A percentile compares a stretch with the other conserved stretches of the same genome.
Conservation (phyloP, 2,329 filamentous ascomycete genomes). For the Sporothrix euskadiensis region DNA sequence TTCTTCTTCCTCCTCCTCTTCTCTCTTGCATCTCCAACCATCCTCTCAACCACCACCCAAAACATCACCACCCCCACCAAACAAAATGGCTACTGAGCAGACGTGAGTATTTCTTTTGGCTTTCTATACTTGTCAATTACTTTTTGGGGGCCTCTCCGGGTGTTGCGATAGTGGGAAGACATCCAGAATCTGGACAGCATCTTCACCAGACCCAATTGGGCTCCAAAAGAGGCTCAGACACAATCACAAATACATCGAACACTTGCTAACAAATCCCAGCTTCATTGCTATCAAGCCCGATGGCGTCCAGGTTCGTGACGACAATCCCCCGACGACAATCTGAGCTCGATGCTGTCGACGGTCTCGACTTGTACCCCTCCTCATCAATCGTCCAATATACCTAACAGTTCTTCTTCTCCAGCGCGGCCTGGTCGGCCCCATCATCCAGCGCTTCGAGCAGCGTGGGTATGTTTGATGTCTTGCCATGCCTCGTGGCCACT, state of each 20-base stretch:
- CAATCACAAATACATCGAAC: neutral
- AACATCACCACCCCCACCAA: slow-evolving; percentile 36
- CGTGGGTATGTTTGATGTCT: slow-evolving; percentile 51
- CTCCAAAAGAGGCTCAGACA: neutral
- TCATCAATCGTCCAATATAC: neutral
- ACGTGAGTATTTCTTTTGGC: slow-evolving; percentile 64
- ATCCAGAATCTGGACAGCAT: neutral
- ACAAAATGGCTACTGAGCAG: slow-evolving; percentile 76
- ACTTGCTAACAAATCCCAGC: slow-evolving; percentile 52
- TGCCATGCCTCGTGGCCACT: neutral
- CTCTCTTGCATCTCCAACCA: slow-evolving; percentile 38
- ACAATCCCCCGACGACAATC: neutral
- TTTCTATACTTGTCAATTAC: neutral
- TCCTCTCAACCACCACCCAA: slow-evolving; percentile 34
- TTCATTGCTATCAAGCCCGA: slow-evolving; percentile 99
- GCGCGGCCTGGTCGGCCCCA: slow-evolving; percentile 97
- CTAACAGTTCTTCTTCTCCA: slow-evolving; percentile 42
- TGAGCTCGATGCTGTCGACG: neutral
- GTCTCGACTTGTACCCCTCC: too few relatives aligned
- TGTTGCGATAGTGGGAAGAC: neutral
- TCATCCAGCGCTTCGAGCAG: slow-evolving; percentile 97
- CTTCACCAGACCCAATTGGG: neutral
- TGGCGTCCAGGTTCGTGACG: slow-evolving; percentile 82
- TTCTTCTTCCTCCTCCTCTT: slow-evolving; percentile 12
- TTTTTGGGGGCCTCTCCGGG: neutral